Base-by-base conservation (phyloP, 1,139 yeast species). In the Diutina catenulata region DNA sequence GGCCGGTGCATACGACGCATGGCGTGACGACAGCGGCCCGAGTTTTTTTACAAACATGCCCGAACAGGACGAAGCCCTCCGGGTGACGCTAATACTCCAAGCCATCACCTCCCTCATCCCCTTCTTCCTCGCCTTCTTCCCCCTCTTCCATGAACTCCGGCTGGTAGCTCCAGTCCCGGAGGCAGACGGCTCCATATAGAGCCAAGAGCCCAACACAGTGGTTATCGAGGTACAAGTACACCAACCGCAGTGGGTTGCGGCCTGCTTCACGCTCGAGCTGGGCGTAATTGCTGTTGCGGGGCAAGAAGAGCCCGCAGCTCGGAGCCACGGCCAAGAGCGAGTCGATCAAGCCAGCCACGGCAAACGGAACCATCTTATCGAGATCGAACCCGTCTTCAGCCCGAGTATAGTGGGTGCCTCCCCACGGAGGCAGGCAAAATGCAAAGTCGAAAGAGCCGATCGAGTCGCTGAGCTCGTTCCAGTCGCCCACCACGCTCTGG, bases 401-500 rank as follows among this genome's bases (percentile, higher is more conserved):
- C 26, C 61, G 57, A 1, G 16, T 19, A 56, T 88, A 91, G 4
- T 60, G 54, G 0, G 93, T 86, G 0, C 98, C 98, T 13, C 97
- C 97, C 98, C 98, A 91, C 0, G 97, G 97, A 1, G 97, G 97
- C 5, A 95, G 84, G 19, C 79, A 70, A 57, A 86, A 88, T 5
- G 81, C 66, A 35, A 83, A 68, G 49, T 82, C 93, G 32, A 78
- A 66, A 3, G 60, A 62, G 31, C 47, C 49, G 6, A 46, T 47
- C 18, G 49, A 45, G 6, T 51, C 47, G 9, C 60, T 47, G 39
- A 74, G 44, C 33, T 60, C 55, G 7, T 52, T 51, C 82, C 88
- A 82, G 45, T 80, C 82, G 0, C 76, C 80, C 48, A 56, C 39
- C 50, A 51, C 42, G 55, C 62, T 47, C 74, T 72, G 43, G 4